Evolutionary conservation across 1,284 basidiomycete species (phyloP).

Genomic region (Pseudozyma pruni): DNA sequence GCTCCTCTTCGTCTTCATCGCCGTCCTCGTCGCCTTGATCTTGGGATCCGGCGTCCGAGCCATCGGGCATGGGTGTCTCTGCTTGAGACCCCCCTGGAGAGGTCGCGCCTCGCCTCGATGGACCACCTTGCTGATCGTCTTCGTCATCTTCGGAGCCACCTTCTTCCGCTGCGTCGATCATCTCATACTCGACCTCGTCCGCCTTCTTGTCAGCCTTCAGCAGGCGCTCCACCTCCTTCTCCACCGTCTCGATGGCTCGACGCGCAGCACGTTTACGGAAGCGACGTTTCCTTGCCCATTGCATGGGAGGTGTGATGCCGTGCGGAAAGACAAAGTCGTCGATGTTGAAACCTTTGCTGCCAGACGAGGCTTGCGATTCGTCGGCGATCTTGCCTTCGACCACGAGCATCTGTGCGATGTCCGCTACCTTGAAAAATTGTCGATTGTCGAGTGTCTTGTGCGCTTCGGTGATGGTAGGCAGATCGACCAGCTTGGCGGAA

Average conservation of each 20-base stretch:
- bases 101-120: conserved; percentile 43
- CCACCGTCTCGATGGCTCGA: conserved; percentile 94
- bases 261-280: conserved; percentile 90
- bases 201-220: conserved; percentile 87
- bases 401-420: conserved; percentile 79
- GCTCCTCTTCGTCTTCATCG: conserved; percentile 16
- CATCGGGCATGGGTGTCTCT: conserved; percentile 37
- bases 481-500: conserved; percentile 91
- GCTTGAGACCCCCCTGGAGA: conserved; percentile 48
- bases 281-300: conserved; percentile 88
- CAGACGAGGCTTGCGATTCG: conserved; percentile 75
- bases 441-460: conserved; percentile 97
- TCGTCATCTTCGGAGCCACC: conserved; percentile 53
- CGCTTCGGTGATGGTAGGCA: conserved; percentile 92
- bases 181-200: conserved; percentile 73
- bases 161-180: conserved; percentile 62
- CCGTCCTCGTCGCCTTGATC: conserved; percentile 44
- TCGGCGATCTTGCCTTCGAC: conserved; percentile 57
- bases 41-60: conserved; percentile 31
- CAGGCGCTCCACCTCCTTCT: conserved; percentile 92
- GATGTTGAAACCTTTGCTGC: conserved; percentile 77
- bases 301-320: conserved; percentile 91
- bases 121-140: conserved; percentile 35
- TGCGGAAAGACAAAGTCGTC: conserved; percentile 98
- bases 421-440: conserved; percentile 93